Evolutionary conservation across 2,329 filamentous ascomycete species (phyloP).

Genomic region (Paecilomyces niveus): DNA sequence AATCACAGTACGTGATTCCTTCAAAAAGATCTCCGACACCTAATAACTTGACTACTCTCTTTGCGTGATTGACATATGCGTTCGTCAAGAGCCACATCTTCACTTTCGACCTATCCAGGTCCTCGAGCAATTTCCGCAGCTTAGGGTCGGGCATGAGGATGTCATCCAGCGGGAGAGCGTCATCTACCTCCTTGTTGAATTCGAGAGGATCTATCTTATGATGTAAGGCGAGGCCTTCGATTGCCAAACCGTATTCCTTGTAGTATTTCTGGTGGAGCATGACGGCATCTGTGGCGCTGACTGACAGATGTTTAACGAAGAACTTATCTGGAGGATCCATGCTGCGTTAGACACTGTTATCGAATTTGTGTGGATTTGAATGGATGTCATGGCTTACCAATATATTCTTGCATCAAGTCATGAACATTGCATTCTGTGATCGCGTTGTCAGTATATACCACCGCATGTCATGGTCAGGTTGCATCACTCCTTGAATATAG

Average conservation of each 20-base stretch:
- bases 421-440: slow-evolving; percentile 66
- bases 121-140: slow-evolving; percentile 67
- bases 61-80: slow-evolving; percentile 83
- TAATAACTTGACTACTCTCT: slow-evolving; percentile 71
- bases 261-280: slow-evolving; percentile 89
- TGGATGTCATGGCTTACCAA: slow-evolving; percentile 39
- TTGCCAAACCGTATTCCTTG: slow-evolving; percentile 90
- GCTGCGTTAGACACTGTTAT: neutral
- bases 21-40: slow-evolving; percentile 85
- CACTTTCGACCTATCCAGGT: slow-evolving; percentile 77
- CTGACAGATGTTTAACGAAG: slow-evolving; percentile 62
- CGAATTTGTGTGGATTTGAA: neutral
- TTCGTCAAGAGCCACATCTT: slow-evolving; percentile 94
- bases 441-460: slow-evolving; percentile 7
- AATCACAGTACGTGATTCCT: slow-evolving; percentile 92
- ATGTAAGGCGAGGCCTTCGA: slow-evolving; percentile 87
- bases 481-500: slow-evolving; percentile 75
- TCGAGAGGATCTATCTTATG: slow-evolving; percentile 93
- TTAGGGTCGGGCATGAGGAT: slow-evolving; percentile 73
- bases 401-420: slow-evolving; percentile 79
- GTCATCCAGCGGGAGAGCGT: slow-evolving; percentile 79
- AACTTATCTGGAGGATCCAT: slow-evolving; percentile 43
- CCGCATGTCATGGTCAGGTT: neutral
- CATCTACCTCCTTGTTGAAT: slow-evolving; percentile 91
- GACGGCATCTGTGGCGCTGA: slow-evolving; percentile 71